Evolutionary conservation across 805 yeast species (phyloP).

Genomic region (Soucietia sequanensis): DNA sequence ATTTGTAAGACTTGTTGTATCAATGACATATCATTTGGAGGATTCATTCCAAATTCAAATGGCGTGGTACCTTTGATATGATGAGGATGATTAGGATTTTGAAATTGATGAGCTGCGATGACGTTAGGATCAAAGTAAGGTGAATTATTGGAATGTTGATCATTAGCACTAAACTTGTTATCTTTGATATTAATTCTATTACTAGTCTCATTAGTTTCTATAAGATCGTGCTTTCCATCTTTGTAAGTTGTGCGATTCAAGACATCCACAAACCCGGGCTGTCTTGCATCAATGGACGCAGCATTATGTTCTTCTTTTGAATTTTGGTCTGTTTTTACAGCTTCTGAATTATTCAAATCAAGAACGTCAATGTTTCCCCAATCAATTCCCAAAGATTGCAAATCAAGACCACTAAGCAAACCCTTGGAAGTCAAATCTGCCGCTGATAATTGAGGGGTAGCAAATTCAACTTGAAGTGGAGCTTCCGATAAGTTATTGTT

Average conservation of each 20-base stretch:
- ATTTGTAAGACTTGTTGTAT: constrained; percentile 6
- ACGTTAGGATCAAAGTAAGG: constrained; percentile 18
- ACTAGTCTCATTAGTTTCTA: not conserved
- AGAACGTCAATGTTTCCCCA: constrained; percentile 28
- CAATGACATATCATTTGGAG: constrained; percentile 15
- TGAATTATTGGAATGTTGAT: constrained; percentile 8
- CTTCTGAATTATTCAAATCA: constrained; percentile 19
- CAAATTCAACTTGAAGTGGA: constrained; percentile 73
- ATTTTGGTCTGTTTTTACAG: not conserved
- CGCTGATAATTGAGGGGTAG: constrained; percentile 74
- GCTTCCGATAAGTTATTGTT: constrained; percentile 32
- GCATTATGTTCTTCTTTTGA: not conserved
- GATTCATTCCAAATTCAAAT: constrained; percentile 26
- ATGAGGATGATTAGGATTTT: constrained; percentile 37
- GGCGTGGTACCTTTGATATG: constrained; percentile 42
- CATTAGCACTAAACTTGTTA: not conserved
- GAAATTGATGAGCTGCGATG: constrained; percentile 25
- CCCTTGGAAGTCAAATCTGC: constrained; percentile 35
- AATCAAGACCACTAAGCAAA: constrained; percentile 34
- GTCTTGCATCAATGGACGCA: not conserved
- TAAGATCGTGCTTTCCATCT: not conserved
- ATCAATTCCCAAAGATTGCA: constrained; percentile 31
- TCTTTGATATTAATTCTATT: not conserved
- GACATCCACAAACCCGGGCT: constrained; percentile 2
- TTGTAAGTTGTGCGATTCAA: not conserved